Base-by-base conservation (phyloP, 371 early-diverging fungal genomes). In the Entomophthora muscae region DNA sequence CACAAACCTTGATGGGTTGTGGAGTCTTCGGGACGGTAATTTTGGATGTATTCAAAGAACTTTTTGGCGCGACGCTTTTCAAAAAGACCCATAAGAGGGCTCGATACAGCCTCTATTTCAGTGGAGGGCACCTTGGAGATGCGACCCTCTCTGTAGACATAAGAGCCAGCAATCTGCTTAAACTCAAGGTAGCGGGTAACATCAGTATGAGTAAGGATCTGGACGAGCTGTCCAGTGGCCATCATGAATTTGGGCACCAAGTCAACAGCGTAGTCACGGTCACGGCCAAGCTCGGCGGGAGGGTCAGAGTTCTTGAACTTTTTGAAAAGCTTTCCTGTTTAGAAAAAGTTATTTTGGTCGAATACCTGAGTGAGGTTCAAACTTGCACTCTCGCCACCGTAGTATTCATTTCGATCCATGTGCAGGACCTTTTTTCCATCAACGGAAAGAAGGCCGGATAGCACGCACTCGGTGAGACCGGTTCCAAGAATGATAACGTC, bases 231-330 rank as follows among this genome's bases (percentile, higher is more conserved):
- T 59, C 91, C 96, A 67, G 91, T 94, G 59, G 95, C 98, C 92
- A 99, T 95, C 81, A 98, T 90, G 74, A 99, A 96, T 82, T 99
- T 99, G 70, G 99, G 99, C 57, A 99, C 93, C 70, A 98, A 75
- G 73, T 99, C 99, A 52, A 99, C 85, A 75, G 90, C 94, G 74
- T 87, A 98, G 77, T 98, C 95, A 57, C 93, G 87, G 73, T 93
- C 93, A 53, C 83, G 79, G 29, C 95, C 97, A 63, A 90, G 79
- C 30, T 68, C 67, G 2, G 72, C 70, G 5, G 90, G 83, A 26
- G 87, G 80, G 52, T 75, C 72, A 53, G 81, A 86, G 65, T 75
- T 66, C 53, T 92, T 84, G 81, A 88, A 95, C 73, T 90, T 91
- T 67, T 78, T 72, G 73, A 82, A 95, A 32, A 98, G 82, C 90